A percentile compares a stretch with the other conserved stretches of the same genome.
Evolutionary conservation across 2,329 filamentous ascomycete genomes (phyloP).

Genomic region (Seiridium cupressi): DNA sequence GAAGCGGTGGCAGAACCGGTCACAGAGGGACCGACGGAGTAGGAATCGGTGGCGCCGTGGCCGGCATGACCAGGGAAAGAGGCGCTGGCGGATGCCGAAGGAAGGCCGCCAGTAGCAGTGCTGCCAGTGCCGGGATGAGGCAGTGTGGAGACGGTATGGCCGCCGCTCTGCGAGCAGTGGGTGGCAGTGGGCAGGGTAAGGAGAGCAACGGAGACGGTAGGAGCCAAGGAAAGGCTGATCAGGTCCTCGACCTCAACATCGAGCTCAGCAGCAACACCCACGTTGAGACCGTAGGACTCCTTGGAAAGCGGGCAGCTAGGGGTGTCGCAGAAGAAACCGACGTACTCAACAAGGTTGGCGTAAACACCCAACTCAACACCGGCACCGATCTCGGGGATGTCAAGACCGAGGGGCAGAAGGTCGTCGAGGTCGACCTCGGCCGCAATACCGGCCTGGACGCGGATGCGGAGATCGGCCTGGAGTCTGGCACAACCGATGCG

Average conservation of each 20-base stretch:
- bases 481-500: conserved; percentile 43
- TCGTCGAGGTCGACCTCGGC: conserved; percentile 29
- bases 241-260: conserved; percentile 29
- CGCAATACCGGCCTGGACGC: conserved; percentile 41
- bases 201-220: conserved; percentile 38
- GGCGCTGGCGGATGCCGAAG: neutral
- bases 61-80: neutral
- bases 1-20: conserved; percentile 1
- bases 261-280: conserved; percentile 15
- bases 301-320: conserved; percentile 33
- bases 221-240: conserved; percentile 35
- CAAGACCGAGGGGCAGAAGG: conserved; percentile 23
- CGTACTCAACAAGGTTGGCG: conserved; percentile 54
- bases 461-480: conserved; percentile 48
- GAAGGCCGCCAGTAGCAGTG: neutral
- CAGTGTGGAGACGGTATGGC: conserved; percentile 5
- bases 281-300: conserved; percentile 37
- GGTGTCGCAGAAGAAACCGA: conserved; percentile 36
- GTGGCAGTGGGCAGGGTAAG: conserved; percentile 33
- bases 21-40: neutral
- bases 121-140: neutral
- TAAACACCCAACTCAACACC: conserved; percentile 45
- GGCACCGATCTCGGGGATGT: conserved; percentile 27
- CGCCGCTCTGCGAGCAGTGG: conserved; percentile 27
- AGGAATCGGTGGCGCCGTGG: neutral